Conservation (phyloP, 2,329 filamentous ascomycete genomes). For the Xylaria sp. region DNA sequence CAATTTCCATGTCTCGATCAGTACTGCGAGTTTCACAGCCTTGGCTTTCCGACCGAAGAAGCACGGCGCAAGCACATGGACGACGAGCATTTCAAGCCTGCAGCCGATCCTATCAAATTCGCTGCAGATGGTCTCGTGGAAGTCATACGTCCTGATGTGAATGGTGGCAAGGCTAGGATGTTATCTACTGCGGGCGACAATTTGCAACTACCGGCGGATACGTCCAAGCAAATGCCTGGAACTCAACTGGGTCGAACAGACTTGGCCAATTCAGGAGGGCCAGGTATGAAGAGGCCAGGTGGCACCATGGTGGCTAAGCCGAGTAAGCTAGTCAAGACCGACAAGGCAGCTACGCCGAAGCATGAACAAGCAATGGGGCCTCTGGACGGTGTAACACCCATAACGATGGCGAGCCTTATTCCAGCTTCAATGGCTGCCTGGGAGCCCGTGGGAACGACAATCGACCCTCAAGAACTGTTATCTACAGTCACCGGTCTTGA, state of each 20-base stretch:
- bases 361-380: slow-evolving; percentile 21
- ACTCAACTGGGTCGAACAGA: slow-evolving; percentile 31
- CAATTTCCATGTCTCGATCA: slow-evolving; percentile 48
- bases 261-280: slow-evolving; percentile 48
- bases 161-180: slow-evolving; percentile 40
- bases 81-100: slow-evolving; percentile 56
- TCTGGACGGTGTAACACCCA: slow-evolving; percentile 22
- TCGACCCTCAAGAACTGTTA: slow-evolving; percentile 51
- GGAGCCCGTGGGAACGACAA: slow-evolving; percentile 27
- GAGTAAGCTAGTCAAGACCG: slow-evolving; percentile 29
- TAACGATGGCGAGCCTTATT: slow-evolving; percentile 19
- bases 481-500: slow-evolving; percentile 39
- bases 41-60: slow-evolving; percentile 51
- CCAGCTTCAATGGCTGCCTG: slow-evolving; percentile 24
- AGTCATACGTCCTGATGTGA: slow-evolving; percentile 46
- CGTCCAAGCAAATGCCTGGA: slow-evolving; percentile 41
- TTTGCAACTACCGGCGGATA: slow-evolving; percentile 29
- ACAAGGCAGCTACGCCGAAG: slow-evolving; percentile 26
- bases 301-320: slow-evolving; percentile 41
- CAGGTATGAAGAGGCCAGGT: slow-evolving; percentile 46
- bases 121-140: slow-evolving; percentile 45
- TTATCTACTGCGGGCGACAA: slow-evolving; percentile 28
- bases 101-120: slow-evolving; percentile 51
- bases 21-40: slow-evolving; percentile 47
- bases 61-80: slow-evolving; percentile 47